These are phyloP conservation scores for Pseudogymnoascus sp. DNA, from an alignment of 2,329 filamentous ascomycete genomes.

Conservation along the genomic window DNA sequence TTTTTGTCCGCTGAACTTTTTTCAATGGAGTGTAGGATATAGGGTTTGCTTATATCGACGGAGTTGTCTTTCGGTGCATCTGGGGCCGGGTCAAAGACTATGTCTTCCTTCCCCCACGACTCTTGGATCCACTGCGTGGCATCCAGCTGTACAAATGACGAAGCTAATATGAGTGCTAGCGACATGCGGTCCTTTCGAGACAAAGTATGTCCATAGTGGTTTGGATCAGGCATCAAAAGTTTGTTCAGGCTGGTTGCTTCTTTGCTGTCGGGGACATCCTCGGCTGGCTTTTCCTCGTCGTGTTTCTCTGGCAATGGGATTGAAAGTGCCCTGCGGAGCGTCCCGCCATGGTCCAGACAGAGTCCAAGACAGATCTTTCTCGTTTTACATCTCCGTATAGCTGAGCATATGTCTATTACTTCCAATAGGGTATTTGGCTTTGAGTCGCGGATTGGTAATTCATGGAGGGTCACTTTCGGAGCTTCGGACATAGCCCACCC, in stretches of 20 bases:
- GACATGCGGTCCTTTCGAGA: constrained; percentile 2
- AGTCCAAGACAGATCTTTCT: background rate
- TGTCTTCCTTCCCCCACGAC: constrained; percentile 1
- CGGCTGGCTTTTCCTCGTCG: background rate
- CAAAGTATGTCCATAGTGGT: background rate
- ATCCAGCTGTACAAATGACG: background rate
- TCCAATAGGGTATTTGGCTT: background rate
- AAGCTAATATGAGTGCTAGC: background rate
- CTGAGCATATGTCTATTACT: background rate
- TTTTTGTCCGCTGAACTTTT: background rate
- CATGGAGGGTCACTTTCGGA: background rate
- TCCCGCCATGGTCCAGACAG: background rate
- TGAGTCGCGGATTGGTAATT: background rate
- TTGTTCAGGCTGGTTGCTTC: background rate
- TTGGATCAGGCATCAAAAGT: background rate
- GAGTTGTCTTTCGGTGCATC: background rate
- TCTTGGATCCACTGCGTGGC: constrained; percentile 7
- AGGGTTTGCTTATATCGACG: background rate
- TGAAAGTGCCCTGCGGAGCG: background rate
- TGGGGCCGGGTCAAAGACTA: background rate
- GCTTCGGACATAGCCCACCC: background rate
- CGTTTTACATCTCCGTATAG: background rate
- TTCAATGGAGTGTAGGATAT: background rate
- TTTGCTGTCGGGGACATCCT: background rate
- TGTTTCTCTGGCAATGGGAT: background rate